Percentiles rank a stretch among this genome's conserved stretches.
These are phyloP conservation scores for Wickerhamomyces sp. DNA, from an alignment of 1,139 yeast species.

Conservation along the genomic window DNA sequence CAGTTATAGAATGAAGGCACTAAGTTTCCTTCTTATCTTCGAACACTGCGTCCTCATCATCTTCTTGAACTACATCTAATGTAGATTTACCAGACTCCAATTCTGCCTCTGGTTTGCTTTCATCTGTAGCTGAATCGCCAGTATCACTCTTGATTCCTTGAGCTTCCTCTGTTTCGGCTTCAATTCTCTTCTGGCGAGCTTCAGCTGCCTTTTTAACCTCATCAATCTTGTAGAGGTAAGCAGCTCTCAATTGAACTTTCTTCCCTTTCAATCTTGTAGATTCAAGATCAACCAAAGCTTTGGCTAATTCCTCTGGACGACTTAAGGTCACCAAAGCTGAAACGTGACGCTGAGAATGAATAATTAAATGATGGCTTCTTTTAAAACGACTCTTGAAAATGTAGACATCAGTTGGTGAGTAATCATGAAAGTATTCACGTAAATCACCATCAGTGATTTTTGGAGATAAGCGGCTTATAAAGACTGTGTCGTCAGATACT, in stretches of 20 bases:
- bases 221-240: slow-evolving; percentile 37
- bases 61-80: too few species aligned
- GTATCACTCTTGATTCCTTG: not conserved
- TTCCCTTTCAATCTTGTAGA: slow-evolving; percentile 35
- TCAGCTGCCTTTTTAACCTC: slow-evolving; percentile 38
- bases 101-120: too few species aligned
- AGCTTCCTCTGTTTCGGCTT: slow-evolving; percentile 12
- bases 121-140: not conserved
- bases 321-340: slow-evolving; percentile 54
- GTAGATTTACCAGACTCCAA: too few species aligned
- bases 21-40: too few species aligned
- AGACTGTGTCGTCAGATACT: slow-evolving; percentile 47
- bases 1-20: too few species aligned
- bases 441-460: slow-evolving; percentile 39
- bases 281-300: slow-evolving; percentile 40
- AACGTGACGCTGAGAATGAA: slow-evolving; percentile 31
- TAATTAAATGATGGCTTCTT: slow-evolving; percentile 23
- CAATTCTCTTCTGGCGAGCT: slow-evolving; percentile 9
- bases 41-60: too few species aligned
- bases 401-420: slow-evolving; percentile 42
- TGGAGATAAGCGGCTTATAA: slow-evolving; percentile 42
- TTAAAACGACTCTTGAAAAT: slow-evolving; percentile 36
- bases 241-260: slow-evolving; percentile 35
- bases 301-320: slow-evolving; percentile 36
- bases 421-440: slow-evolving; percentile 40